Conservation (phyloP, 148 eudicot genomes). For the Pouteria glomerata region DNA sequence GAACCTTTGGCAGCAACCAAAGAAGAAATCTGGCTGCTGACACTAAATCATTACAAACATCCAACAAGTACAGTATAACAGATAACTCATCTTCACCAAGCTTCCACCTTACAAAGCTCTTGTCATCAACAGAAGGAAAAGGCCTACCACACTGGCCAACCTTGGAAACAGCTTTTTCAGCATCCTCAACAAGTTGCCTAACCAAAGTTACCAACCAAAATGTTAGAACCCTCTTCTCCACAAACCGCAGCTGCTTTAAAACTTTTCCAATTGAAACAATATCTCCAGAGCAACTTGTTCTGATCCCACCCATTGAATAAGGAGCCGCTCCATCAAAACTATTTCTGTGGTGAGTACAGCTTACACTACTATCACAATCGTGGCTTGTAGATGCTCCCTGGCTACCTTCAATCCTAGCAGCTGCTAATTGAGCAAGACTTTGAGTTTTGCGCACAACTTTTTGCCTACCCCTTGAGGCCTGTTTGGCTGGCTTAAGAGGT, state of each 20-base stretch:
- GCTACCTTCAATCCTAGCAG: slow-evolving; percentile 92
- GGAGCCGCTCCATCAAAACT: slow-evolving; percentile 51
- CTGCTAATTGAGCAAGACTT: slow-evolving; percentile 87
- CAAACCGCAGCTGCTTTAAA: slow-evolving; percentile 59
- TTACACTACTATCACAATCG: slow-evolving; percentile 75
- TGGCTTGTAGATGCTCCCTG: slow-evolving; percentile 99
- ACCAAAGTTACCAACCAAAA: slow-evolving; percentile 69
- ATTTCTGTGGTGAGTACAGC: slow-evolving; percentile 73
- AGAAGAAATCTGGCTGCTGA: slow-evolving; percentile 74
- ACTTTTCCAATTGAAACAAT: slow-evolving; percentile 60
- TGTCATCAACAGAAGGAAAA: slow-evolving; percentile 57
- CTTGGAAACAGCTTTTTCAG: slow-evolving; percentile 52
- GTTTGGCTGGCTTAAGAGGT: slow-evolving; percentile 79
- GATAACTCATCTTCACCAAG: slow-evolving; percentile 96
- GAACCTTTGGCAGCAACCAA: slow-evolving; percentile 83
- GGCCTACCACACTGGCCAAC: slow-evolving; percentile 49
- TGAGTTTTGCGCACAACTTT: slow-evolving; percentile 87
- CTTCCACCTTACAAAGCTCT: slow-evolving; percentile 60
- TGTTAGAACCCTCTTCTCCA: slow-evolving; percentile 63
- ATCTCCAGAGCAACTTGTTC: slow-evolving; percentile 36
- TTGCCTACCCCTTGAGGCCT: slow-evolving; percentile 81
- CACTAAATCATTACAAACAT: slow-evolving; percentile 62
- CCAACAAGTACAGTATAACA: slow-evolving; percentile 71
- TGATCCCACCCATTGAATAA: slow-evolving; percentile 34
- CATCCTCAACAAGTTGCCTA: slow-evolving; percentile 69